A percentile compares a stretch with the other conserved stretches of the same genome.
Evolutionary conservation across 148 eudicot species (phyloP).

Genomic region (Polygonum aviculare): DNA sequence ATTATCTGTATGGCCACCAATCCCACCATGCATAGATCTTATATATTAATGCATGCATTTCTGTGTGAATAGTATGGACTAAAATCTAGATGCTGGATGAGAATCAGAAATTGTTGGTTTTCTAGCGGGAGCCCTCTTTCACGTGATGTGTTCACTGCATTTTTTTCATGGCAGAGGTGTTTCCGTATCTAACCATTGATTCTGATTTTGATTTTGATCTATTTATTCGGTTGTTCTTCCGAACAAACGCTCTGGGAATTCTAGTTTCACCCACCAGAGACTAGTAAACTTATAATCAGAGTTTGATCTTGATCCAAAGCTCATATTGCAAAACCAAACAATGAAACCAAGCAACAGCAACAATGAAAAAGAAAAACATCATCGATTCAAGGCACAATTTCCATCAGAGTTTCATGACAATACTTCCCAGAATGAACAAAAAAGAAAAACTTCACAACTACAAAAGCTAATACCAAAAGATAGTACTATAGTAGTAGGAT

Average conservation of each 20-base stretch:
- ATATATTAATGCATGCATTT: not conserved
- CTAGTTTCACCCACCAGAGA: no score
- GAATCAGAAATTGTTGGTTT: not conserved
- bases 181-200: no score
- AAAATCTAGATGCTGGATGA: not conserved
- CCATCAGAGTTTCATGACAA: not conserved
- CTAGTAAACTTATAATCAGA: no score
- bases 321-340: no score
- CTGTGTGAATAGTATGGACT: not conserved
- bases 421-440: not conserved
- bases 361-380: not conserved
- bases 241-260: no score
- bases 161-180: no score
- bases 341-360: no score
- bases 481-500: not conserved
- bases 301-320: no score
- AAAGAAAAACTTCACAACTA: not conserved
- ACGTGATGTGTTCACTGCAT: not conserved
- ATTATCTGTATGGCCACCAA: not conserved
- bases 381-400: not conserved
- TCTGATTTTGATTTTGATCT: no score
- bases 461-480: not conserved
- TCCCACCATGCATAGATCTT: not conserved
- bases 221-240: no score
- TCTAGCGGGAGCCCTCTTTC: not conserved